Evolutionary conservation across 106 monocot genomes (phyloP).

Genomic region (Dactylorhiza incarnata): DNA sequence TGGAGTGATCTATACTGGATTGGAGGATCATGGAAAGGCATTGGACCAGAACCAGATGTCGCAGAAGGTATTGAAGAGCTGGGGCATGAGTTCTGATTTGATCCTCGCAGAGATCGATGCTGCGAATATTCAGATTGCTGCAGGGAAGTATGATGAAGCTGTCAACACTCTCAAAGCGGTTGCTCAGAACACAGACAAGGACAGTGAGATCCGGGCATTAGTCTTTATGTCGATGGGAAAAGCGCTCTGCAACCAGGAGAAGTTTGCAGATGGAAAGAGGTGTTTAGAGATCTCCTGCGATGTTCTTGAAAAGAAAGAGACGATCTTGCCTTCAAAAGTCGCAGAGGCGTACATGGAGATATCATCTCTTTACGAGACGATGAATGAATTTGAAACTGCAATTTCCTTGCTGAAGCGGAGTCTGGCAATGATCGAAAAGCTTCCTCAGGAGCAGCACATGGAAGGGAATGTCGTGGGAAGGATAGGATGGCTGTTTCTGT

Average conservation of each 20-base stretch:
- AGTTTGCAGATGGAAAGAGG: slow-evolving; percentile 55
- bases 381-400: slow-evolving; percentile 81
- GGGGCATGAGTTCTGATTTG: slow-evolving; percentile 53
- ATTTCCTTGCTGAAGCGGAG: slow-evolving; percentile 62
- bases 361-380: slow-evolving; percentile 62
- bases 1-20: slow-evolving; percentile 78
- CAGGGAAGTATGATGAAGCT: slow-evolving; percentile 76
- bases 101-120: slow-evolving; percentile 68
- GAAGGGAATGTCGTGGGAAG: slow-evolving; percentile 69
- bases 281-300: slow-evolving; percentile 53
- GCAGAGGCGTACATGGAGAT: slow-evolving; percentile 68
- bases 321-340: slow-evolving; percentile 35
- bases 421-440: slow-evolving; percentile 49
- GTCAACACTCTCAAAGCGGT: slow-evolving; percentile 45
- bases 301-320: slow-evolving; percentile 66
- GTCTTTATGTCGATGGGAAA: slow-evolving; percentile 82
- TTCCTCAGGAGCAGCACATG: slow-evolving; percentile 70
- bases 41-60: slow-evolving; percentile 78
- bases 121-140: slow-evolving; percentile 77
- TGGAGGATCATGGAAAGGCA: slow-evolving; percentile 72
- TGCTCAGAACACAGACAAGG: slow-evolving; percentile 41
- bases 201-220: slow-evolving; percentile 55
- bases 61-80: slow-evolving; percentile 58
- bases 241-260: slow-evolving; percentile 62
- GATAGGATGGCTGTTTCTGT: slow-evolving; percentile 78